These are phyloP conservation scores for Kwoniella dejecticola DNA, from an alignment of 768 basidiomycete genomes.

Conservation along the genomic window DNA sequence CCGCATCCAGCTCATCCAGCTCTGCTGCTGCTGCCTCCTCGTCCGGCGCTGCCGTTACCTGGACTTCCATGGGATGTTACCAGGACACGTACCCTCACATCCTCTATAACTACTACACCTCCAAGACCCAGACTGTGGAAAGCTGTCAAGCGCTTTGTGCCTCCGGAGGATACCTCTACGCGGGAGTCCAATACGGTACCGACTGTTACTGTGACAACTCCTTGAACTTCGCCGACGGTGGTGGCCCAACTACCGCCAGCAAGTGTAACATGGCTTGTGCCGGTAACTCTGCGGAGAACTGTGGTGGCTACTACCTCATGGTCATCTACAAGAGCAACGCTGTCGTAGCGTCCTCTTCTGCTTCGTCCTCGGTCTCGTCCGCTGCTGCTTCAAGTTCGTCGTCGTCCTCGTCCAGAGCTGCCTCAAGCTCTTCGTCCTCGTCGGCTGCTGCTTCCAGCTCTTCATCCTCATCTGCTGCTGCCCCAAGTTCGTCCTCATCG, in stretches of 20 bases:
- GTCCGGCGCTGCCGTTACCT: slow-evolving; percentile 1
- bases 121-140: too few relatives aligned
- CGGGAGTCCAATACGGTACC: slow-evolving; percentile 21
- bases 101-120: slow-evolving; percentile 4
- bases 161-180: slow-evolving; percentile 9
- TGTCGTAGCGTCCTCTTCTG: background rate
- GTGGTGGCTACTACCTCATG: slow-evolving; percentile 9
- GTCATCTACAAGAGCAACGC: slow-evolving; percentile 9
- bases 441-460: slow-evolving; percentile 4
- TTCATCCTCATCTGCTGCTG: slow-evolving; percentile 10
- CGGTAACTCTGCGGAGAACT: slow-evolving; percentile 8
- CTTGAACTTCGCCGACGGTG: too few relatives aligned
- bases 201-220: slow-evolving; percentile 20
- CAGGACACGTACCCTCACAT: slow-evolving; percentile 6
- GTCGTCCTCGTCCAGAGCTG: slow-evolving; percentile 3
- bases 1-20: background rate
- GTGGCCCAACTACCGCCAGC: too few relatives aligned
- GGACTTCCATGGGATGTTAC: slow-evolving; percentile 13
- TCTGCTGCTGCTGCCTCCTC: slow-evolving; percentile 10
- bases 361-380: slow-evolving; percentile 10
- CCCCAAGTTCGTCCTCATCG: slow-evolving; percentile 17
- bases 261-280: slow-evolving; percentile 10
- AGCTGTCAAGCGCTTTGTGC: slow-evolving; percentile 17
- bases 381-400: slow-evolving; percentile 1
- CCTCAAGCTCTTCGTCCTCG: slow-evolving; percentile 1